Conservation (phyloP, 495 filamentous ascomycete species). For the Talaromyces stipitatus region DNA sequence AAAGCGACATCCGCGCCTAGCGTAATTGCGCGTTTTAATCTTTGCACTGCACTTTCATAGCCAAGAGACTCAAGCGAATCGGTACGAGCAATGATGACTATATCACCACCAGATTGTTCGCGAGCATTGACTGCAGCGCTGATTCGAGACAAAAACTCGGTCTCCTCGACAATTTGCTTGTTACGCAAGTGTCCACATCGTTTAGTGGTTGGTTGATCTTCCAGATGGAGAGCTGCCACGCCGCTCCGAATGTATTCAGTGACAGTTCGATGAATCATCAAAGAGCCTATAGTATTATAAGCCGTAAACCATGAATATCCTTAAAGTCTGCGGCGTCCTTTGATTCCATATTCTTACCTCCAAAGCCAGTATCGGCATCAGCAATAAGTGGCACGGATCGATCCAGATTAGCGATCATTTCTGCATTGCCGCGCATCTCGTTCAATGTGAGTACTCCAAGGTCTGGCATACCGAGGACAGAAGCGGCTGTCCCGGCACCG, state of each 20-base stretch:
- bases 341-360: slow-evolving; percentile 18
- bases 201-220: slow-evolving; percentile 54
- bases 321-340: neutral
- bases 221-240: slow-evolving; percentile 54
- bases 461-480: slow-evolving; percentile 51
- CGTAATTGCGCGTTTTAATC: slow-evolving; percentile 39
- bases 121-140: slow-evolving; percentile 30
- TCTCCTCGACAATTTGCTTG: slow-evolving; percentile 44
- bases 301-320: too few species aligned
- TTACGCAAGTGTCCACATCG: slow-evolving; percentile 47
- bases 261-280: slow-evolving; percentile 49
- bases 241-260: slow-evolving; percentile 46
- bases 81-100: slow-evolving; percentile 54
- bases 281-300: neutral
- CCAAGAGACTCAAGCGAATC: slow-evolving; percentile 46
- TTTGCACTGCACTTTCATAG: slow-evolving; percentile 41
- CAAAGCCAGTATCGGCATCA: slow-evolving; percentile 53
- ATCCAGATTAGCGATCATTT: slow-evolving; percentile 12
- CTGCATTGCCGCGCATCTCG: slow-evolving; percentile 13
- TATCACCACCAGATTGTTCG: slow-evolving; percentile 32
- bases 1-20: slow-evolving; percentile 50
- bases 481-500: slow-evolving; percentile 52
- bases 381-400: slow-evolving; percentile 43
- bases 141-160: slow-evolving; percentile 42
- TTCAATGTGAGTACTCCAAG: slow-evolving; percentile 38